phyloP scores from a whole-genome alignment of 2,329 filamentous ascomycete species.

The Alternaria ethzedia region DNA sequence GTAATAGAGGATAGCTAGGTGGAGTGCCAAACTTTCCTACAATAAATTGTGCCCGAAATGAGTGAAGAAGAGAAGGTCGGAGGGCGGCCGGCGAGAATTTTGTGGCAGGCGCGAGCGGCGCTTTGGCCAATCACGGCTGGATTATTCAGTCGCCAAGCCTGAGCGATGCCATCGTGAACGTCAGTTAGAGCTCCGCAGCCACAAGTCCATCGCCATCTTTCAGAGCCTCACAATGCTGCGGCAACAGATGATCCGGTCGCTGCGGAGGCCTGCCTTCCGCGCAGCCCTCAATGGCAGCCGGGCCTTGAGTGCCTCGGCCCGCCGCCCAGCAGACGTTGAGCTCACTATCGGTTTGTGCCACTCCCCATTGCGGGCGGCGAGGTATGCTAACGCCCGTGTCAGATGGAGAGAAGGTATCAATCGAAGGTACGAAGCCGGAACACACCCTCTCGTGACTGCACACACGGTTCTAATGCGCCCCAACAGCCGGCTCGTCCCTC shows the following conservation, averaged over 20 bases:
- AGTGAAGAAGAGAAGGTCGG: slow-evolving; percentile 54
- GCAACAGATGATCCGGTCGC: slow-evolving; percentile 68
- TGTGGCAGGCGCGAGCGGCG: slow-evolving; percentile 26
- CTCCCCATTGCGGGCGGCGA: slow-evolving; percentile 21
- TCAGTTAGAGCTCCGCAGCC: slow-evolving; percentile 31
- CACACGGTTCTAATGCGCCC: slow-evolving; percentile 36
- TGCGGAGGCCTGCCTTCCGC: slow-evolving; percentile 62
- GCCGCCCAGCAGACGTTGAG: slow-evolving; percentile 89
- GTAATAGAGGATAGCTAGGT: slow-evolving; percentile 67
- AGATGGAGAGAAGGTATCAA: slow-evolving; percentile 98
- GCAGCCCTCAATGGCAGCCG: slow-evolving; percentile 67
- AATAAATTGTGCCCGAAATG: slow-evolving; percentile 71
- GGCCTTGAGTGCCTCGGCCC: slow-evolving; percentile 80
- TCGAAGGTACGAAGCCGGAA: slow-evolving; percentile 74
- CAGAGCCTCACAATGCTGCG: slow-evolving; percentile 62
- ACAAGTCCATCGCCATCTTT: slow-evolving; percentile 37
- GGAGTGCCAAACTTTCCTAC: slow-evolving; percentile 61
- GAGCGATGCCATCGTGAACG: slow-evolving; percentile 28
- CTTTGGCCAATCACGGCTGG: slow-evolving; percentile 42
- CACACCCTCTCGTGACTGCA: slow-evolving; percentile 13
- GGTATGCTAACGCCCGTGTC: slow-evolving; percentile 45
- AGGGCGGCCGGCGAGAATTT: slow-evolving; percentile 29
- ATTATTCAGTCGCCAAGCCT: slow-evolving; percentile 28
- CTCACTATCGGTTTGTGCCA: slow-evolving; percentile 82
- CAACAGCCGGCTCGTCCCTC: slow-evolving; percentile 86